Conservation (phyloP, 768 basidiomycete species). For the Cyathus striatus region DNA sequence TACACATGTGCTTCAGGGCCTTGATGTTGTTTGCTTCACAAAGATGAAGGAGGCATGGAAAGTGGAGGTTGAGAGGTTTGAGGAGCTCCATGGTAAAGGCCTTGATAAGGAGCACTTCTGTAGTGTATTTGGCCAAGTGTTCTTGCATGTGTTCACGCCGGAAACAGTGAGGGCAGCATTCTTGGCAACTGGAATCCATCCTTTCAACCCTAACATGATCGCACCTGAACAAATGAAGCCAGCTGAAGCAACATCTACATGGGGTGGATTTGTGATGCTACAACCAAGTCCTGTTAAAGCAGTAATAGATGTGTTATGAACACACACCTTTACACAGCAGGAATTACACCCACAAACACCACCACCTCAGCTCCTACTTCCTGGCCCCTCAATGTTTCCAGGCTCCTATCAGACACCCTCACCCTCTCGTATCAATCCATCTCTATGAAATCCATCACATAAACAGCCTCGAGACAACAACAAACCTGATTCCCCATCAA, state of each 20-base stretch:
- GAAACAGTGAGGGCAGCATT: conserved; percentile 24
- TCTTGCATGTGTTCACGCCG: conserved; percentile 16
- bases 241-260: conserved; percentile 15
- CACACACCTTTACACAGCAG: background rate
- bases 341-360: background rate
- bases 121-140: conserved; percentile 18
- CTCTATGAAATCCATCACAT: background rate
- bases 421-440: background rate
- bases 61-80: conserved; percentile 14
- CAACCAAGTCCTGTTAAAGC: conserved; percentile 16
- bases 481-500: background rate
- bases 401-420: background rate
- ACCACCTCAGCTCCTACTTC: background rate
- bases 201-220: conserved; percentile 21
- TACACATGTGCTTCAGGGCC: conserved; percentile 35
- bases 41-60: conserved; percentile 27
- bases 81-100: conserved; percentile 8
- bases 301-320: conserved; percentile 9
- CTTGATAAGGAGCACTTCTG: conserved; percentile 21
- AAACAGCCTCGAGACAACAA: background rate
- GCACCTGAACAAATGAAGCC: conserved; percentile 19
- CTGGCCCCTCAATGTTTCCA: conserved; percentile 3
- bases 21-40: conserved; percentile 39
- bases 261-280: conserved; percentile 17
- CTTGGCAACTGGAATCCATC: conserved; percentile 20